These are phyloP conservation scores for Mycena citricolor DNA, from an alignment of 1,284 basidiomycete genomes.

Conservation along the genomic window DNA sequence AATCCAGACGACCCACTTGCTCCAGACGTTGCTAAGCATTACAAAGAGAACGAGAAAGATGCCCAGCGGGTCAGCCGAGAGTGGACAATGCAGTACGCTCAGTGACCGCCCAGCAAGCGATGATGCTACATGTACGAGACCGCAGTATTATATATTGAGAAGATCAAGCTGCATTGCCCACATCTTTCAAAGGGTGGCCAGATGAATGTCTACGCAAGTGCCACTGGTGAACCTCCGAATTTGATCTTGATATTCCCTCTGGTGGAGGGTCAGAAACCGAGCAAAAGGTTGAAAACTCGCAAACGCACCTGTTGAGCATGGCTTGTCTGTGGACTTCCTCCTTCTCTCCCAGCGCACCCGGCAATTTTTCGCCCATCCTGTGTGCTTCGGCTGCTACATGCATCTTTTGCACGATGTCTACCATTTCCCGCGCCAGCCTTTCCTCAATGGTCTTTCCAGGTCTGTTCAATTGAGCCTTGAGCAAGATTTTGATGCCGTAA, in stretches of 20 bases:
- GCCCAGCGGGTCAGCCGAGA: conserved; percentile 88
- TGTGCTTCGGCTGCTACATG: neutral
- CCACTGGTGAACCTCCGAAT: too few species aligned
- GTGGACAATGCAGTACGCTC: conserved; percentile 92
- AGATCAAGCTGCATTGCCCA: too few species aligned
- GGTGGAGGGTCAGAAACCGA: too few species aligned
- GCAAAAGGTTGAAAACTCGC: too few species aligned
- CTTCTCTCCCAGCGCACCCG: conserved; percentile 57
- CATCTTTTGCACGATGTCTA: conserved; percentile 62
- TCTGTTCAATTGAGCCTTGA: conserved; percentile 55
- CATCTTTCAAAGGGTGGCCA: too few species aligned
- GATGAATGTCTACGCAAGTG: too few species aligned
- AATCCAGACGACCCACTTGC: conserved; percentile 99
- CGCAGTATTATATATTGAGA: too few species aligned
- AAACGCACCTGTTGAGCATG: conserved; percentile 81
- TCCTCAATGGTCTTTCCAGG: conserved; percentile 58
- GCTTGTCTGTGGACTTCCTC: conserved; percentile 66
- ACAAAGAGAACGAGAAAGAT: conserved; percentile 95
- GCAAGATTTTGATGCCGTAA: conserved; percentile 65
- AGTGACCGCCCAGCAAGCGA: too few species aligned
- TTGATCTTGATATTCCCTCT: too few species aligned
- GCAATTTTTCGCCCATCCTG: conserved; percentile 30
- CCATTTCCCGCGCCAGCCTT: conserved; percentile 73
- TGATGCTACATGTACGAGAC: too few species aligned
- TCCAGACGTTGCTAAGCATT: conserved; percentile 96